Base-by-base conservation (phyloP, 768 basidiomycete genomes). In the Tricholoma sp. region DNA sequence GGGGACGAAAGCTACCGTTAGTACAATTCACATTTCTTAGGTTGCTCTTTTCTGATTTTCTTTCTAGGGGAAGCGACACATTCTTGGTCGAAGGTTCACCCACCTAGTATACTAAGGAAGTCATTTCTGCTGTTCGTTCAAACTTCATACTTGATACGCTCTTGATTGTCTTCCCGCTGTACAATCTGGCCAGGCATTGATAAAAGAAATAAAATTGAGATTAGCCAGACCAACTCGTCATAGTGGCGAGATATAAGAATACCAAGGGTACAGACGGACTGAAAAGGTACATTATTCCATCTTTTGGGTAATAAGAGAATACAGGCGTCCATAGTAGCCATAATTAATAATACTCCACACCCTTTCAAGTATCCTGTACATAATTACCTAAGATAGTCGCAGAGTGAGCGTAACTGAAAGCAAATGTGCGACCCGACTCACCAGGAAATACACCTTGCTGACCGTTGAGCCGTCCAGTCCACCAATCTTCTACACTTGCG, bases 401-500 rank as follows among this genome's bases (percentile, higher is more conserved):
- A 63, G 50, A 51, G 55, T 55, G 51, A 34, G 48, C 50, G 54
- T 37, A 12, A 15, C 29, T n/a, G 20, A 54, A 32, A 34, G 44
- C 18, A 7, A 45, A 32, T 44, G 28, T 31, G 47, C 24, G 62
- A 8, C n/a, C 15, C 28, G n/a, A 49, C 68, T 68, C 73, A 82
- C 90, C 91, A 54, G 95, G 96, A 74, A 98, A 98, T 13, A 94
- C 89, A 7, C 95, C 95, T 68, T 91, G 83, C 59, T 70, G 68
- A 6, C 94, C 94, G 61, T 91, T 85, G 62, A 96, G 53, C 64
- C 82, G 80, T 6, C 96, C 95, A 28, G 94, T 97, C 96, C 96
- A 98, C 95, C 95, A 98, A 67, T 98, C 95, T 67, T 98, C 92
- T 28, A 86, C 67, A 64, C 85, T 94, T 6, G 80, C 82, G 15